Conservation (phyloP, 1,284 basidiomycete species). For the Austroboletus rostrupii region DNA sequence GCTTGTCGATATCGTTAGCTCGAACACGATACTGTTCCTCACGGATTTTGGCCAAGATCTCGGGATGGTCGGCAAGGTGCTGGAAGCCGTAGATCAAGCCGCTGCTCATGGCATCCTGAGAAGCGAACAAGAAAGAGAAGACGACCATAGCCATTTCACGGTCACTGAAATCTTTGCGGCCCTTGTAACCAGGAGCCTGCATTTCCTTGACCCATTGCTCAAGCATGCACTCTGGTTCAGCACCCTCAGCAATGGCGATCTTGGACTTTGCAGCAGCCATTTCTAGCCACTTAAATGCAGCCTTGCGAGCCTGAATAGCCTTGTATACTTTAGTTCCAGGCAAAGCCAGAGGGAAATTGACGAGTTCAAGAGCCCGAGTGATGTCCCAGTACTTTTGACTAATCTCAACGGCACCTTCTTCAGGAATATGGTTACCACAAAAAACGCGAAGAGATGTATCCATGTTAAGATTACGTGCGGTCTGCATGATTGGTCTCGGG, state of each 20-base stretch:
- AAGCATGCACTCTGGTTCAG: conserved; percentile 84
- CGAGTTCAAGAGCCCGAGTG: conserved; percentile 91
- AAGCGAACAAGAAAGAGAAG: conserved; percentile 95
- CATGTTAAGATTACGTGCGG: conserved; percentile 94
- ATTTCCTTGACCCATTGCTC: conserved; percentile 90
- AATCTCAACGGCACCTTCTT: conserved; percentile 76
- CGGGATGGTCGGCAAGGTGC: conserved; percentile 90
- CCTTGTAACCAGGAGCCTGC: conserved; percentile 68
- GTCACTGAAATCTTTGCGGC: conserved; percentile 86
- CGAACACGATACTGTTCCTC: conserved; percentile 89
- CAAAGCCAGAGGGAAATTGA: conserved; percentile 96
- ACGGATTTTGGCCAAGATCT: conserved; percentile 84
- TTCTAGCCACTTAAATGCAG: conserved; percentile 81
- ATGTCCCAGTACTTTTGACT: conserved; percentile 96
- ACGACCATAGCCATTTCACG: conserved; percentile 96
- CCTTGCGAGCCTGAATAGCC: conserved; percentile 91
- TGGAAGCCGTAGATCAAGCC: conserved; percentile 95
- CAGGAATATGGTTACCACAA: conserved; percentile 87
- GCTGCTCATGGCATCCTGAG: conserved; percentile 97
- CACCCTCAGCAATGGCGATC: conserved; percentile 78
- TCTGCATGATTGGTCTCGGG: conserved; percentile 81
- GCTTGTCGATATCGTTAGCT: conserved; percentile 72
- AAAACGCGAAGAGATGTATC: conserved; percentile 95
- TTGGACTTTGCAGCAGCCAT: conserved; percentile 81
- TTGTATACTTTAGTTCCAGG: conserved; percentile 97